Evolutionary conservation across 306 rosid species (phyloP), one percentile per base, ranked within the genome.

Genomic region (Castanea crenata): DNA sequence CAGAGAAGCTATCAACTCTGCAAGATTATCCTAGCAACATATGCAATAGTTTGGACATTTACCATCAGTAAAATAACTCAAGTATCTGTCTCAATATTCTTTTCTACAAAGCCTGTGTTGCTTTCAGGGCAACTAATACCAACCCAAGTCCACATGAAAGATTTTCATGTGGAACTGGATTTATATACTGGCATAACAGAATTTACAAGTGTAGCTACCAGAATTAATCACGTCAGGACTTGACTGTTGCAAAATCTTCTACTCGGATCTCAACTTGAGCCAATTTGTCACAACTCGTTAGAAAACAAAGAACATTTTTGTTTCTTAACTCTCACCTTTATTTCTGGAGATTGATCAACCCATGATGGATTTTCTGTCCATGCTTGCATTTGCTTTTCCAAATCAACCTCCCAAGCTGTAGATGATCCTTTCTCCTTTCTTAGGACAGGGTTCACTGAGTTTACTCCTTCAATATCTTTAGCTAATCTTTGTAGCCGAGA

Each of bases 321-420:
- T 52, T 23, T 69, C 63, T 21, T 31, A 54, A 77, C 70, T 46
- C 82, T 80, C 71, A 95, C 99, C 98, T 93, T 88, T 78, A 93
- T 73, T 59, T 84, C 72, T 14, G 94, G 84, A 69, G 92, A 83
- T 80, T 83, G 88, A 83, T 93, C 98, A 65, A 29, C 87, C 99
- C 99, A 95, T 44, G 90, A 88, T 77, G 96, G 96, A 76, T 93
- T 93, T 81, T 89, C 93, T 86, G 86, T 87, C 99, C 98, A 95
- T 20, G 92, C 93, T 78, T 81, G 92, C 84, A 95, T 27, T 85
- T 95, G 99, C 86, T 90, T 93, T 80, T 88, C 83, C 59, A 91
- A 72, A 62, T 93, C 98, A 88, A 75, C 88, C 82, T 90, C 92
- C 81, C 89, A 90, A 74, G 80, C 81, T 74, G 78, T 52, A 68